Conservation (phyloP, 257 asterid genomes). For the Dorcoceras hygrometricum region DNA sequence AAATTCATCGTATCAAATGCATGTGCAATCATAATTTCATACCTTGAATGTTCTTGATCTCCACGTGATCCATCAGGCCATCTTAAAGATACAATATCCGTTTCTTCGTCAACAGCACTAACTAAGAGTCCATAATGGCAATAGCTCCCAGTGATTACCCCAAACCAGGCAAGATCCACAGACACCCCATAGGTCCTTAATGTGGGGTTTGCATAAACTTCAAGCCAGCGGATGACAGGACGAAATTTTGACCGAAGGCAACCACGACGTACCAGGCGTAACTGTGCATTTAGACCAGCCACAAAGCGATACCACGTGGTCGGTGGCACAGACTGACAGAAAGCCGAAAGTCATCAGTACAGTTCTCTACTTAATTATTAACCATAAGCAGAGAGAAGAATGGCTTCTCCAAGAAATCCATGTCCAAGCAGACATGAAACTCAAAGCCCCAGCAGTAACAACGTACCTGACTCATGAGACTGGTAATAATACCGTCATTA, state of each 20-base stretch:
- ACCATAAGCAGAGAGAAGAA: not conserved
- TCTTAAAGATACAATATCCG: constrained; percentile 40
- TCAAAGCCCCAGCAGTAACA: constrained; percentile 16
- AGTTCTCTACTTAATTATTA: not conserved
- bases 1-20: not conserved
- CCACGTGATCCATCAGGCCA: constrained; percentile 46
- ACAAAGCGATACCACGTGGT: constrained; percentile 97
- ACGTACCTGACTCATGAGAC: constrained; percentile 97
- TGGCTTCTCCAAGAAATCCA: constrained; percentile 4
- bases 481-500: constrained; percentile 78
- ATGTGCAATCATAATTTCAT: constrained; percentile 24
- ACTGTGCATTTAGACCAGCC: constrained; percentile 96
- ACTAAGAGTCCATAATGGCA: constrained; percentile 81
- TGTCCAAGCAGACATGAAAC: constrained; percentile 16
- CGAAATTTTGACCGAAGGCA: constrained; percentile 74
- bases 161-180: constrained; percentile 87
- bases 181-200: constrained; percentile 57
- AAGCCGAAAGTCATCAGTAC: constrained; percentile 16
- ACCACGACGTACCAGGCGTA: constrained; percentile 88
- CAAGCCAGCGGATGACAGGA: constrained; percentile 78
- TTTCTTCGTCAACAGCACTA: constrained; percentile 57
- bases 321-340: constrained; percentile 81
- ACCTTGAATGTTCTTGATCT: constrained; percentile 57
- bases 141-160: constrained; percentile 62
- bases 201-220: constrained; percentile 82